Percentiles rank a stretch among this genome's conserved stretches.
Conservation (phyloP, 2,329 filamentous ascomycete genomes). For the Fusarium sp. region DNA sequence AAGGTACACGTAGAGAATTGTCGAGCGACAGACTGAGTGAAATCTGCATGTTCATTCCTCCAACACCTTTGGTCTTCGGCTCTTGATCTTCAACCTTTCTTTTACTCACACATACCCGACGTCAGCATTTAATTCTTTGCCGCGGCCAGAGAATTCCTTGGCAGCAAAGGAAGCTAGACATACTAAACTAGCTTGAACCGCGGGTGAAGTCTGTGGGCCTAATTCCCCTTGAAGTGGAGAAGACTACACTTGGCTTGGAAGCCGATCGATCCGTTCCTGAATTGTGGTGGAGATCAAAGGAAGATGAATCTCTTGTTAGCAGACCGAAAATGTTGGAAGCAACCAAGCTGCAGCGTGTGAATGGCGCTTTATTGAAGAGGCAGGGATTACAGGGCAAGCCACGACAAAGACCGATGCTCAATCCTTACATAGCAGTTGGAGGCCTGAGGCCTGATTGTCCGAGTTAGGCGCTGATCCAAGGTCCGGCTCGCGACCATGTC, state of each 20-base stretch:
- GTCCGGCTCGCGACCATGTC: constrained; percentile 15
- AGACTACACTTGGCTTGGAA: constrained; percentile 20
- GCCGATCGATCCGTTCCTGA: constrained; percentile 37
- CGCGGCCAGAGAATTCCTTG: constrained; percentile 28
- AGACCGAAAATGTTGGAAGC: too few relatives aligned
- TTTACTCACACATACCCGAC: constrained; percentile 1
- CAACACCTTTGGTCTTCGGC: neutral
- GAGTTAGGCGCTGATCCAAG: constrained; percentile 21
- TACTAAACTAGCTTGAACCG: constrained; percentile 34
- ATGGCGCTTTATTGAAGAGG: neutral
- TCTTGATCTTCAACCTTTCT: neutral
- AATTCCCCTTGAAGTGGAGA: constrained; percentile 40
- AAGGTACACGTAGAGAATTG: neutral
- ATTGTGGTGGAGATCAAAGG: neutral
- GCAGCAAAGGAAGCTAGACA: constrained; percentile 4
- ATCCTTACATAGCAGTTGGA: too few relatives aligned
- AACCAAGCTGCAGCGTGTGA: neutral
- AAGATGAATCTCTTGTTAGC: too few relatives aligned
- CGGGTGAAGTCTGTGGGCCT: constrained; percentile 18
- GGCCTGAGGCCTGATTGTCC: too few relatives aligned
- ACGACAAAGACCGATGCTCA: too few relatives aligned
- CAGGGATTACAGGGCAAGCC: neutral
- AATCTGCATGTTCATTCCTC: neutral
- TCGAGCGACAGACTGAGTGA: too few relatives aligned
- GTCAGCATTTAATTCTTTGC: constrained; percentile 21